Base-by-base conservation (phyloP, 1,139 yeast genomes). In the Yamadazyma dushanensis region DNA sequence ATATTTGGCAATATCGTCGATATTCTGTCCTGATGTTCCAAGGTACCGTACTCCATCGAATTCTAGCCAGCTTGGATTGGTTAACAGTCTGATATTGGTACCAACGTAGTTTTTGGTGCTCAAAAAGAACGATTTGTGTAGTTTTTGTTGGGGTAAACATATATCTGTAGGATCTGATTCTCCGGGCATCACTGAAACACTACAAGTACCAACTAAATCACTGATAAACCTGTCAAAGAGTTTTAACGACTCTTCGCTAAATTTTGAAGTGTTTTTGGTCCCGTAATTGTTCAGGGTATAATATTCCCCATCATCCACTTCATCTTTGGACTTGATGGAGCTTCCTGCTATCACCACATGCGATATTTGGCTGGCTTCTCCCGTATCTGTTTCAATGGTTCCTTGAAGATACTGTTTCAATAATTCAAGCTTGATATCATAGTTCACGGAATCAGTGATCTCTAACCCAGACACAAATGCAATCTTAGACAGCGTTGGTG, bases 121-220 rank as follows among this genome's bases (percentile, higher is more conserved):
- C 5, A 68, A 66, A 51, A 92, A 80, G 40, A 92, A 66, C 1
- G 95, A 83, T 38, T 69, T 70, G 54, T 92, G 96, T 11, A 92
- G 58, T 3, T 95, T 86, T 55, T 86, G 96, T 58, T 92, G 97
- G 0, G 99, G 99, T 43, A 88, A 60, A 37, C 94, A 78, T 13
- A 76, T 66, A 46, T 85, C 95, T 7, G 89, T 80, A 0, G 97
- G 96, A 56, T 92, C 99, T 6, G 69, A 61, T 4, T 65, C 72
- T 4, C 98, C 98, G 0, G 98, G 96, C 80, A 92, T 73, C 3
- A 94, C 55, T 24, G 83, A 75, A 5, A 90, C 78, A 0, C 94
- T 83, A 14, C 88, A 59, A 4, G 83, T 68, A 8, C 70, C 59
- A 3, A 81, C 61, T 3, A 87, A 43, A n/a, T 83, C 83, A 3